Evolutionary conservation across 1,284 basidiomycete species (phyloP).

Genomic region (Austroboletus novae-zelandiae): DNA sequence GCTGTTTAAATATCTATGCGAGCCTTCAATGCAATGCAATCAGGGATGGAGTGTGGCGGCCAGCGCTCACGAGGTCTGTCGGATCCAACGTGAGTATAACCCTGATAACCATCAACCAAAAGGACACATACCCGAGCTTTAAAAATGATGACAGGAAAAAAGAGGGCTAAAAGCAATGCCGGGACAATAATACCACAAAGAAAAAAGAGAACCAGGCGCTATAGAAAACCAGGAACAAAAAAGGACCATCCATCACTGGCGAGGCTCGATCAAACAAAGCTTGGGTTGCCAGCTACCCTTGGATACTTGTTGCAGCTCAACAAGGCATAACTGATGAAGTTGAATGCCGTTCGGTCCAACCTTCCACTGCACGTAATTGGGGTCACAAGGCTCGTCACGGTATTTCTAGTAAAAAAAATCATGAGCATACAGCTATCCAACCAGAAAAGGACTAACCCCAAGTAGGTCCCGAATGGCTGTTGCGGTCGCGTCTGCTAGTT

Average conservation of each 20-base stretch:
- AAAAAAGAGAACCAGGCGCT: background rate
- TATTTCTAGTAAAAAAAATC: slow-evolving; percentile 13
- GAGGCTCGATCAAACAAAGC: slow-evolving; percentile 24
- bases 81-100: background rate
- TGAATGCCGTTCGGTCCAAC: slow-evolving; percentile 25
- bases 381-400: slow-evolving; percentile 12
- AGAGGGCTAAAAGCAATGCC: background rate
- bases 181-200: background rate
- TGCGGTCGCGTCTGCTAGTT: slow-evolving; percentile 41
- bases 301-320: slow-evolving; percentile 26
- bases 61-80: background rate
- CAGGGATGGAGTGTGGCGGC: background rate
- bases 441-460: slow-evolving; percentile 19
- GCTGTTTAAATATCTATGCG: no score
- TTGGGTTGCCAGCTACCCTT: slow-evolving; percentile 33
- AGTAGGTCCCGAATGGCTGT: slow-evolving; percentile 39
- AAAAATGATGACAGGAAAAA: background rate
- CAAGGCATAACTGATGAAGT: slow-evolving; percentile 24
- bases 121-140: slow-evolving; percentile 2
- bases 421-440: background rate
- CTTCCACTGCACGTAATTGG: slow-evolving; percentile 19
- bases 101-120: background rate
- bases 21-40: slow-evolving; percentile 6
- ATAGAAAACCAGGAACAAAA: background rate
- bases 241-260: slow-evolving; percentile 6